A percentile compares a stretch with the other conserved stretches of the same genome.
phyloP scores from a whole-genome alignment of 2,329 filamentous ascomycete genomes.

The Diplodia scrobiculata region DNA sequence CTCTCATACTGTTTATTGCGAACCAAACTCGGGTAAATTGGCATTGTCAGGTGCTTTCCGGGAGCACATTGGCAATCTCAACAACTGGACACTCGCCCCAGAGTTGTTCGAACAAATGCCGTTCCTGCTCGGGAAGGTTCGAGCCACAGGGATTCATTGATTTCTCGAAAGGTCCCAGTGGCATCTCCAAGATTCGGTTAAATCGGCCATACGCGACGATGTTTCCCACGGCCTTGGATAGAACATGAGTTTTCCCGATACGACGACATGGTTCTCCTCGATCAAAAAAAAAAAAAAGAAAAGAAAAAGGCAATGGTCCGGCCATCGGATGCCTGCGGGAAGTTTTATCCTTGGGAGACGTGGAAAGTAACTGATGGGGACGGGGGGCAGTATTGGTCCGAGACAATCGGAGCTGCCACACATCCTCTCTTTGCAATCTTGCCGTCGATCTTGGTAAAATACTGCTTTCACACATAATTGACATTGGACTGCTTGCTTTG shows the following conservation, averaged over 20 bases:
- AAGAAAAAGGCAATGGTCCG: neutral
- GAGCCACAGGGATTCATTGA: conserved; percentile 23
- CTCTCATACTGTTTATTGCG: conserved; percentile 23
- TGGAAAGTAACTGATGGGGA: conserved; percentile 1
- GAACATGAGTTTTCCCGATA: neutral
- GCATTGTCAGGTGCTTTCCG: conserved; percentile 30
- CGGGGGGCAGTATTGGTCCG: neutral
- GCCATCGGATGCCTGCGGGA: neutral
- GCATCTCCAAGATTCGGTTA: neutral
- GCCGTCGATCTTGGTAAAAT: conserved; percentile 3
- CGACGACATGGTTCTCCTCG: neutral
- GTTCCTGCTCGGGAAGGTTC: conserved; percentile 24
- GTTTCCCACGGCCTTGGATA: neutral
- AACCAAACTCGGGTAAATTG: conserved; percentile 14
- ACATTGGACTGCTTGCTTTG: conserved; percentile 15
- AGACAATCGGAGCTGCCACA: neutral
- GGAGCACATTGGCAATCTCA: conserved; percentile 39
- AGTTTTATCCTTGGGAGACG: neutral
- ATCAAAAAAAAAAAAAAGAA: neutral
- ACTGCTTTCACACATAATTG: conserved; percentile 10
- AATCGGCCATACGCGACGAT: neutral
- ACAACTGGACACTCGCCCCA: conserved; percentile 36
- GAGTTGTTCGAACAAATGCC: conserved; percentile 35
- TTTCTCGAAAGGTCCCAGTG: neutral
- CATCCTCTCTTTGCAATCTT: neutral